These are phyloP conservation scores for Aphanomyces invadans DNA, from an alignment of 352 stramenopile genomes.

Conservation along the genomic window DNA sequence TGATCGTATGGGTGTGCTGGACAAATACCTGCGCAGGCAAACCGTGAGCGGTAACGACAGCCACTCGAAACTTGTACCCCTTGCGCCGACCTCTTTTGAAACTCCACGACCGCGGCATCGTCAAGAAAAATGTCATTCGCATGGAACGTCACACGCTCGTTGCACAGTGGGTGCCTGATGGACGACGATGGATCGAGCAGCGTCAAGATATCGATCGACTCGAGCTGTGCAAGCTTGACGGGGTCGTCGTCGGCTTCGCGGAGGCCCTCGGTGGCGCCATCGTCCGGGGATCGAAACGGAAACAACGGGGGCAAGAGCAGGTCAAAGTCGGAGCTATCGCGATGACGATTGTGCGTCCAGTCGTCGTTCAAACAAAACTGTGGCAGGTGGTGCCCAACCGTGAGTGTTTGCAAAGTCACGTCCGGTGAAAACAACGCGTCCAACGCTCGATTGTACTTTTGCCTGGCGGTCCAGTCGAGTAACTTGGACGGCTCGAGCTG, in stretches of 20 bases:
- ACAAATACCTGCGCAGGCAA: not conserved
- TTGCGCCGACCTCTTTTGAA: not conserved
- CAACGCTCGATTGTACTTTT: constrained; percentile 19
- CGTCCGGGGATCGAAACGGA: not conserved
- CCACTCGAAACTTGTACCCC: not conserved
- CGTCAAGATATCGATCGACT: not conserved
- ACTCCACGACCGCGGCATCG: not conserved
- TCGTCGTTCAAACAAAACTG: constrained; percentile 14
- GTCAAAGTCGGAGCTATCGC: not conserved
- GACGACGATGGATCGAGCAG: constrained; percentile 5
- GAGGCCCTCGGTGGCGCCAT: not conserved
- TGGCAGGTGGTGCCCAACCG: not conserved
- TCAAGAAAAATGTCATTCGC: not conserved
- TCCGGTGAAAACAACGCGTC: constrained; percentile 9
- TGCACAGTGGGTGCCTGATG: not conserved
- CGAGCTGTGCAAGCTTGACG: not conserved
- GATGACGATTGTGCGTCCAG: not conserved
- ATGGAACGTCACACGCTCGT: not conserved
- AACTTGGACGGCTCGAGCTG: not conserved
- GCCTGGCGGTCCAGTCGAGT: constrained; percentile 6
- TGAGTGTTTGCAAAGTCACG: not conserved
- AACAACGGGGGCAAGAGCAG: constrained; percentile 1
- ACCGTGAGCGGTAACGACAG: too few species aligned
- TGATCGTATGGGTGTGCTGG: constrained; percentile 12
- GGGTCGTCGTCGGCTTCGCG: constrained; percentile 14